These are phyloP conservation scores for Gossypium lobatum DNA, from an alignment of 441 rosid genomes.

Conservation along the genomic window DNA sequence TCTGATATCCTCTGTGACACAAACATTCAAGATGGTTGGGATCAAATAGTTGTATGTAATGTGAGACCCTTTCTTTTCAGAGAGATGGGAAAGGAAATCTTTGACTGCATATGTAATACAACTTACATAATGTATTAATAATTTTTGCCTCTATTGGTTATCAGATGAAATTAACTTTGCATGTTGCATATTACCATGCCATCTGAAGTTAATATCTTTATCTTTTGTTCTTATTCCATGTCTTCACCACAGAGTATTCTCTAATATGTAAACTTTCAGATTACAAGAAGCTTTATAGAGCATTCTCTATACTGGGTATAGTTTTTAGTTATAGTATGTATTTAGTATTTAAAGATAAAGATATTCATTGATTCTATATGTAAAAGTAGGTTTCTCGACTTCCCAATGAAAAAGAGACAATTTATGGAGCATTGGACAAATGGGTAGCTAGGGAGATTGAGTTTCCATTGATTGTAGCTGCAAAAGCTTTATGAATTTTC, in stretches of 20 bases:
- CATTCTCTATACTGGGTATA: too few species aligned
- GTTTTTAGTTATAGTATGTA: too few species aligned
- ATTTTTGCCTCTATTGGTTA: not conserved
- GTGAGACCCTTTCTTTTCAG: not conserved
- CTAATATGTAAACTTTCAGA: conserved; percentile 81
- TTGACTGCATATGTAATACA: not conserved
- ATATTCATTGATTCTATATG: too few species aligned
- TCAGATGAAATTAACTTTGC: not conserved
- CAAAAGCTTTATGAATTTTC: too few species aligned
- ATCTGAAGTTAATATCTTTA: conserved; percentile 5
- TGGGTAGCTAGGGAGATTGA: too few species aligned
- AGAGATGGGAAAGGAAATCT: not conserved
- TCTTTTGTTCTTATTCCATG: conserved; percentile 35
- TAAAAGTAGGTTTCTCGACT: too few species aligned
- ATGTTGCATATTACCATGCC: not conserved
- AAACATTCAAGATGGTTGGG: too few species aligned
- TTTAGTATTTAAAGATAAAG: too few species aligned
- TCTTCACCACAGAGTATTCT: conserved; percentile 79
- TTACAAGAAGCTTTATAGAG: conserved; percentile 62
- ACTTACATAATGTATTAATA: not conserved
- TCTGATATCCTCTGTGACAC: too few species aligned
- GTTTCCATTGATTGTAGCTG: too few species aligned
- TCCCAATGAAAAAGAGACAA: too few species aligned
- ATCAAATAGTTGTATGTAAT: not conserved
- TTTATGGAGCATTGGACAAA: too few species aligned